These are phyloP conservation scores for Teunomyces panamensis DNA, from an alignment of 805 yeast genomes.

Conservation along the genomic window DNA sequence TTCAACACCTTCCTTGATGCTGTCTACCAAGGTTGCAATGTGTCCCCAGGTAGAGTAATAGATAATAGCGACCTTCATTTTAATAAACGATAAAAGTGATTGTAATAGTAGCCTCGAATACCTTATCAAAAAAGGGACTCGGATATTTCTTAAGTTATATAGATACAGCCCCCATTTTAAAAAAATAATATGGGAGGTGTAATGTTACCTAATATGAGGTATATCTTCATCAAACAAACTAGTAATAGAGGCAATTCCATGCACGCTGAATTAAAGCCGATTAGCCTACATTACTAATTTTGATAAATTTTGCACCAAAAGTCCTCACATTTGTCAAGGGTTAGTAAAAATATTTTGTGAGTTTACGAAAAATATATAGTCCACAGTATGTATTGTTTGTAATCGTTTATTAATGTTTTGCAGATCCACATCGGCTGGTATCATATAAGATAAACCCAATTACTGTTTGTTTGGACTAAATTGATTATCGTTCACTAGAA, in stretches of 20 bases:
- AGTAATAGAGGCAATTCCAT: background rate
- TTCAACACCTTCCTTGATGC: constrained; percentile 66
- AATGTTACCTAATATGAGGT: background rate
- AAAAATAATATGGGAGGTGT: background rate
- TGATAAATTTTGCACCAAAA: background rate
- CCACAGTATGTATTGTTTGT: background rate
- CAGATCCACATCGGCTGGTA: background rate
- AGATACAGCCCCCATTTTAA: background rate
- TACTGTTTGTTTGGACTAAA: background rate
- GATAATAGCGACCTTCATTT: constrained; percentile 63
- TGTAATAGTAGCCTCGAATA: background rate
- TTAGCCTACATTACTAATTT: background rate
- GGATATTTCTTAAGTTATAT: background rate
- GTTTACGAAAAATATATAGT: background rate
- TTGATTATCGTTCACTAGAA: too few species aligned
- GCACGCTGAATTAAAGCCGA: background rate
- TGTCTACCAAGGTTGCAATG: constrained; percentile 63
- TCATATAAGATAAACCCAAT: background rate
- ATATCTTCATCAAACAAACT: background rate
- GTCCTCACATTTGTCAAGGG: background rate
- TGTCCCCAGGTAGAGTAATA: constrained; percentile 84
- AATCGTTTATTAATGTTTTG: background rate
- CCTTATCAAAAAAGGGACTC: background rate
- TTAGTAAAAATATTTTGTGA: background rate
- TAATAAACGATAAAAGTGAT: background rate